These are phyloP conservation scores for Rubroboletus satanas DNA, from an alignment of 768 basidiomycete genomes.

Conservation along the genomic window DNA sequence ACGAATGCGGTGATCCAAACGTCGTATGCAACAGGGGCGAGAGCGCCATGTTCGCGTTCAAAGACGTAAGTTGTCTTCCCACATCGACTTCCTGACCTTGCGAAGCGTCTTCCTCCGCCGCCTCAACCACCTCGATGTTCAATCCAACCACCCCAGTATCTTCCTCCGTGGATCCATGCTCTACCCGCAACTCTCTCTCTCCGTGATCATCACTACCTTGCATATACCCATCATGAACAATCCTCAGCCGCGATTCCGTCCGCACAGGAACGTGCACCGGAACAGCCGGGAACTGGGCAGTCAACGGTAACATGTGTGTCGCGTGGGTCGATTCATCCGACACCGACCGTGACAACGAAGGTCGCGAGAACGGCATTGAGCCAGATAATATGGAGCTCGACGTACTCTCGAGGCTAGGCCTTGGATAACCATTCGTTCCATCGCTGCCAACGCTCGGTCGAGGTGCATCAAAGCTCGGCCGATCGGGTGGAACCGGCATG, in stretches of 20 bases:
- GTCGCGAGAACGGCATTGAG: conserved; percentile 16
- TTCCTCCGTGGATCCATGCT: conserved; percentile 20
- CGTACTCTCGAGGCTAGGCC: conserved; percentile 28
- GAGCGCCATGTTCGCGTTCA: conserved; percentile 8
- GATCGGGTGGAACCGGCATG: conserved; percentile 24
- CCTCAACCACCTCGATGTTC: conserved; percentile 16
- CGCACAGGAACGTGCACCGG: conserved; percentile 29
- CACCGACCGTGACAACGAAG: conserved; percentile 17
- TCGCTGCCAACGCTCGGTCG: conserved; percentile 25
- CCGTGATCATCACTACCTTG: conserved; percentile 18
- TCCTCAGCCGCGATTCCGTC: conserved; percentile 29
- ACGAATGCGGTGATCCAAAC: conserved; percentile 39
- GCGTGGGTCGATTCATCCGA: conserved; percentile 25
- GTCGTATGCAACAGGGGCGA: conserved; percentile 41
- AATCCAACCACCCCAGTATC: background rate
- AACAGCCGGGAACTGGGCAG: conserved; percentile 32
- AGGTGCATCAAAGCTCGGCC: conserved; percentile 12
- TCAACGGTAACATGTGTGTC: conserved; percentile 19
- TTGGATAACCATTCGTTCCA: conserved; percentile 9
- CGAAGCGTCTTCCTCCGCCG: conserved; percentile 8
- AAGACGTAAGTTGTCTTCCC: background rate
- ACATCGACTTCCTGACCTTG: conserved; percentile 9
- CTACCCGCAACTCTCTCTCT: conserved; percentile 15
- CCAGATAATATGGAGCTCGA: conserved; percentile 17
- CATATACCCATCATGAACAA: conserved; percentile 26